Evolutionary conservation across 208 protist genomes (phyloP), one percentile per base, ranked within the genome.

Genomic region (Vickermania ingenoplastis): DNA sequence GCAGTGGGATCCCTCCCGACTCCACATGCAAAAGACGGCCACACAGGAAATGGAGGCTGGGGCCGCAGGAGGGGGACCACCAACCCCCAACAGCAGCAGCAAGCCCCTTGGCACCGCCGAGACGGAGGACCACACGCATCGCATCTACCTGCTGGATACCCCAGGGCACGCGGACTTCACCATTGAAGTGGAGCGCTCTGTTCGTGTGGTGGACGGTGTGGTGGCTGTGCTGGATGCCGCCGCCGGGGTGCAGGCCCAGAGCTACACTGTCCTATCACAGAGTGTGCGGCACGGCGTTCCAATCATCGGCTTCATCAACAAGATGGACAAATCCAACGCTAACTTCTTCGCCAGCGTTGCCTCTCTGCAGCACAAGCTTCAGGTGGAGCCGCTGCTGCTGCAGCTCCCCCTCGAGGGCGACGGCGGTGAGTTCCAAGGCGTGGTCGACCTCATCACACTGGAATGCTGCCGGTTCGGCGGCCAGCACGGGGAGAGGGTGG

Each of bases 111-210:
- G 17, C 36, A 17, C 11, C 17, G 7, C 36, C 11, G 7, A 7
- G 7, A n/a, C 36, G 7, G 65, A 27, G 24, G 71, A 73, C 1
- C 67, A 94, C 60, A 28, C 57, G 57, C 17, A 45, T 45, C 17
- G 11, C 17, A 87, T 98, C 45, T 95, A 97, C 67, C 68, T 99
- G 0, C 97, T 99, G 55, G 97, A 99, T 81, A 98, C 97, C 0
- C 97, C 97, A 0, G 96, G 96, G 1, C 96, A 98, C 72, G 92
- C 98, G 11, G 97, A 99, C 73, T 99, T 99, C 58, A 98, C 93
- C 17, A 83, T 98, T 30, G 97, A 99, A 68, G 97, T 99, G 50
- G 96, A 99, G 78, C 81, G 96, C 17, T 78, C 89, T 25, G 78
- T 98, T 73, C 89, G 97, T 1, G 96, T 99, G n/a, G 83, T 98